phyloP scores from a whole-genome alignment of 2,329 filamentous ascomycete species.

The Xylariaceae sp. region DNA sequence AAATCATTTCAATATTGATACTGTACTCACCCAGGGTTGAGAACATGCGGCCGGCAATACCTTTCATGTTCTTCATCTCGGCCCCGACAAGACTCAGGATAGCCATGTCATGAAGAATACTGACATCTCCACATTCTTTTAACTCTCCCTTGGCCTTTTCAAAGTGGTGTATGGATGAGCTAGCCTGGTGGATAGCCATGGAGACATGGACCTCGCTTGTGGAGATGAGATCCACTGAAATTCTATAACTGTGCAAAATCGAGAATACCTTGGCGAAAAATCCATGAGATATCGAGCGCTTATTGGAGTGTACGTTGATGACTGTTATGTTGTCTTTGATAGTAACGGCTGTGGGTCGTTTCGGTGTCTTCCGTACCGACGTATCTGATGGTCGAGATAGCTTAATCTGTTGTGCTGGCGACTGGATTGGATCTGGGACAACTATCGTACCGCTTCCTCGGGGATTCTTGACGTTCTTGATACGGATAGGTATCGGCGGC shows the following conservation, averaged over 20 bases:
- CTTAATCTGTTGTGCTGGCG: constrained; percentile 64
- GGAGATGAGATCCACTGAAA: constrained; percentile 95
- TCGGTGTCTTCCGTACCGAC: constrained; percentile 65
- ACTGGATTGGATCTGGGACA: constrained; percentile 72
- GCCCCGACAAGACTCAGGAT: constrained; percentile 94
- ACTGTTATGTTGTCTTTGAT: constrained; percentile 98
- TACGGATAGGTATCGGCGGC: constrained; percentile 81
- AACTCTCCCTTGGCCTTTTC: constrained; percentile 75
- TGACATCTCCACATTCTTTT: constrained; percentile 83
- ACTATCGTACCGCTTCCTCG: constrained; percentile 80
- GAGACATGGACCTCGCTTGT: constrained; percentile 97
- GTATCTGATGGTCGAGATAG: constrained; percentile 55
- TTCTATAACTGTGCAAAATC: constrained; percentile 82
- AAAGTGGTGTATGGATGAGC: constrained; percentile 66
- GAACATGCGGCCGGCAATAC: constrained; percentile 94
- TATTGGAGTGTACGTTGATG: constrained; percentile 98
- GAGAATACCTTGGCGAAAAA: constrained; percentile 95
- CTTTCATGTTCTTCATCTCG: constrained; percentile 97
- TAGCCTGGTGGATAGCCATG: constrained; percentile 90
- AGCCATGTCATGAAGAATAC: constrained; percentile 89
- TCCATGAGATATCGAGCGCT: constrained; percentile 92
- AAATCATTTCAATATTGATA: constrained; percentile 99
- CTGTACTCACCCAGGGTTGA: constrained; percentile 90
- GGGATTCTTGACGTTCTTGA: constrained; percentile 92
- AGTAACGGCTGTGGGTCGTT: constrained; percentile 86